Evolutionary conservation across 2,329 filamentous ascomycete species (phyloP).

Genomic region (Ophiostoma ips): DNA sequence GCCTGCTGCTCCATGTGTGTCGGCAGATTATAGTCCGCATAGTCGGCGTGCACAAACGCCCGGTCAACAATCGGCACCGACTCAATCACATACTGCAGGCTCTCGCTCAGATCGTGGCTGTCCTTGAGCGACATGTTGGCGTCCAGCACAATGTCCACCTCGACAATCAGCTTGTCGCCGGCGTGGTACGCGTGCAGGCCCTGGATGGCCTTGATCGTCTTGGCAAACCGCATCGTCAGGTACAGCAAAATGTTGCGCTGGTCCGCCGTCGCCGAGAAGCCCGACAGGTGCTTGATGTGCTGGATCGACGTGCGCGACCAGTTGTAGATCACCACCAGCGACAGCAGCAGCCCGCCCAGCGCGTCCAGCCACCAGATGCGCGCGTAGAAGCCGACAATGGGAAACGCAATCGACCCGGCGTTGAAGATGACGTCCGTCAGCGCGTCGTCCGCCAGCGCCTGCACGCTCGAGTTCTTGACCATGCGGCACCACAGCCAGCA

Average conservation of each 20-base stretch:
- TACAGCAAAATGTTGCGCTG: slow-evolving; percentile 78
- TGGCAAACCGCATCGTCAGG: slow-evolving; percentile 85
- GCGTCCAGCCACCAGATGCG: slow-evolving; percentile 74
- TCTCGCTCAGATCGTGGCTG: slow-evolving; percentile 66
- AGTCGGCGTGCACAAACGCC: slow-evolving; percentile 56
- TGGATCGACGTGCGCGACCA: slow-evolving; percentile 61
- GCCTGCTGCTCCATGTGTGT: slow-evolving; percentile 40
- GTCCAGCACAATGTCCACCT: slow-evolving; percentile 71
- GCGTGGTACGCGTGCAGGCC: slow-evolving; percentile 74
- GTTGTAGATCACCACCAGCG: slow-evolving; percentile 62
- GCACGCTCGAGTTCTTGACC: slow-evolving; percentile 74
- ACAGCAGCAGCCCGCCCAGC: slow-evolving; percentile 65
- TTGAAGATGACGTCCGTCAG: slow-evolving; percentile 68
- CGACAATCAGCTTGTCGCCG: slow-evolving; percentile 71
- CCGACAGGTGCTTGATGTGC: slow-evolving; percentile 70
- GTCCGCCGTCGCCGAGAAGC: slow-evolving; percentile 64
- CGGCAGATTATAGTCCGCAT: slow-evolving; percentile 46
- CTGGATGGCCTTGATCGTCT: slow-evolving; percentile 74
- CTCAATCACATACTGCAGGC: slow-evolving; percentile 71
- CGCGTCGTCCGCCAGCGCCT: slow-evolving; percentile 44
- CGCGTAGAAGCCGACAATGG: slow-evolving; percentile 63
- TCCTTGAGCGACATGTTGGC: slow-evolving; percentile 62
- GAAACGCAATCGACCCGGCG: slow-evolving; percentile 75
- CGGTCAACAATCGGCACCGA: slow-evolving; percentile 66
- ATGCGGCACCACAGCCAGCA: slow-evolving; percentile 83